Conservation (phyloP, 805 yeast genomes). For the Ogataea pilisensis region DNA sequence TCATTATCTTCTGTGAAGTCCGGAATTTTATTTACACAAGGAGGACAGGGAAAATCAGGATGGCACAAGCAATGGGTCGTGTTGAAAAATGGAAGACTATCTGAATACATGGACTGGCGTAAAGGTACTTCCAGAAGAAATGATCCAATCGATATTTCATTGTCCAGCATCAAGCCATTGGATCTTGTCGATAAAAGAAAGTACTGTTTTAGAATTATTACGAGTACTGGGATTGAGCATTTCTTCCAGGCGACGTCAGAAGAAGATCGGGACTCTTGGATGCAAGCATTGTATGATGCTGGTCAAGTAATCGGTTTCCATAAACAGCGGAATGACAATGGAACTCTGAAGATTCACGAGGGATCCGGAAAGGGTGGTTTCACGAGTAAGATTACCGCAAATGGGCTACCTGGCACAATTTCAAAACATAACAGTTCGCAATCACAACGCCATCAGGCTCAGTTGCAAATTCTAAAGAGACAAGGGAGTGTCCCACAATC, state of each 20-base stretch:
- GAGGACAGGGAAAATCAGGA: constrained; percentile 58
- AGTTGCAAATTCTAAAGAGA: no score
- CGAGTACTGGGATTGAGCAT: constrained; percentile 62
- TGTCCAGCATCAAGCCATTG: constrained; percentile 56
- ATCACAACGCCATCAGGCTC: not conserved
- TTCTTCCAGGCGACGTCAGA: constrained; percentile 71
- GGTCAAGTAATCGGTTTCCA: constrained; percentile 30
- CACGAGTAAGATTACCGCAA: no score
- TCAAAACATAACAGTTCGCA: not conserved
- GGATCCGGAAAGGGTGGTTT: not conserved
- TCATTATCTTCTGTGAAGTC: constrained; percentile 18
- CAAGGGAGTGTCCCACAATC: no score
- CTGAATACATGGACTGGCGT: constrained; percentile 79
- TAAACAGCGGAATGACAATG: constrained; percentile 2
- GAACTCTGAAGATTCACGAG: not conserved
- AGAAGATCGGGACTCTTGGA: constrained; percentile 67
- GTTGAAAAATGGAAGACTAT: constrained; percentile 59
- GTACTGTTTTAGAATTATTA: constrained; percentile 70
- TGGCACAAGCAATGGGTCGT: constrained; percentile 94
- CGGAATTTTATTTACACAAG: constrained; percentile 54
- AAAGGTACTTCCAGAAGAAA: constrained; percentile 57
- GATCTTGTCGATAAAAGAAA: constrained; percentile 41
- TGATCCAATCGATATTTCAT: constrained; percentile 65
- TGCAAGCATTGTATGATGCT: constrained; percentile 56
- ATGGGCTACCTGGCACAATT: not conserved